A percentile compares a stretch with the other conserved stretches of the same genome.
These are phyloP conservation scores for Colletotrichum godetiae DNA, from an alignment of 2,329 filamentous ascomycete genomes.

Conservation along the genomic window DNA sequence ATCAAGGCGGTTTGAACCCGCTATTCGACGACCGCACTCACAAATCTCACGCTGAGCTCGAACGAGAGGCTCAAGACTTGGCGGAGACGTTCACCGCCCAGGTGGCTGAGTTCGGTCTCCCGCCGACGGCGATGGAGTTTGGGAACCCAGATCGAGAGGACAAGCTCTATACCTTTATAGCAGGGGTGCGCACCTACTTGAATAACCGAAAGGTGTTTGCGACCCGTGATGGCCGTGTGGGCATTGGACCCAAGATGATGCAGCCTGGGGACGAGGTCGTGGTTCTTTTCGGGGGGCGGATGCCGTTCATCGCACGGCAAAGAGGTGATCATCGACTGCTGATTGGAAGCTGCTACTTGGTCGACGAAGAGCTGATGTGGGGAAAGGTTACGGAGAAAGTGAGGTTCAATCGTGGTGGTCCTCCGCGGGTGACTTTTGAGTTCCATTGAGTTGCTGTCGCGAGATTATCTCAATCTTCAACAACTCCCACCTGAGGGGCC, in stretches of 20 bases:
- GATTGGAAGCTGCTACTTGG: slow-evolving; percentile 32
- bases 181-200: slow-evolving; percentile 6
- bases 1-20: slow-evolving; percentile 13
- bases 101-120: slow-evolving; percentile 9
- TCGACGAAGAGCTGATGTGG: slow-evolving; percentile 36
- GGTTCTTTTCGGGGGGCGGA: slow-evolving; percentile 33
- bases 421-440: slow-evolving; percentile 18
- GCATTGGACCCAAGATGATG: slow-evolving; percentile 33
- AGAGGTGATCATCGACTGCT: slow-evolving; percentile 23
- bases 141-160: background rate
- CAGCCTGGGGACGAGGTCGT: slow-evolving; percentile 31
- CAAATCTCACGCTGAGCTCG: background rate
- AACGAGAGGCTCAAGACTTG: slow-evolving; percentile 3
- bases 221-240: slow-evolving; percentile 30
- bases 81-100: slow-evolving; percentile 12
- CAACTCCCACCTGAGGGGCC: background rate
- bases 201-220: slow-evolving; percentile 21
- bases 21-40: slow-evolving; percentile 3
- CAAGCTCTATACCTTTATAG: slow-evolving; percentile 11
- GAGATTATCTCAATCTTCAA: background rate
- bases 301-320: slow-evolving; percentile 33
- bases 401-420: slow-evolving; percentile 16
- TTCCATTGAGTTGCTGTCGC: slow-evolving; percentile 1
- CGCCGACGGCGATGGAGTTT: background rate
- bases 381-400: slow-evolving; percentile 29